Conservation (phyloP, 371 early-diverging fungal species). For the Lichtheimia hyalospora region DNA sequence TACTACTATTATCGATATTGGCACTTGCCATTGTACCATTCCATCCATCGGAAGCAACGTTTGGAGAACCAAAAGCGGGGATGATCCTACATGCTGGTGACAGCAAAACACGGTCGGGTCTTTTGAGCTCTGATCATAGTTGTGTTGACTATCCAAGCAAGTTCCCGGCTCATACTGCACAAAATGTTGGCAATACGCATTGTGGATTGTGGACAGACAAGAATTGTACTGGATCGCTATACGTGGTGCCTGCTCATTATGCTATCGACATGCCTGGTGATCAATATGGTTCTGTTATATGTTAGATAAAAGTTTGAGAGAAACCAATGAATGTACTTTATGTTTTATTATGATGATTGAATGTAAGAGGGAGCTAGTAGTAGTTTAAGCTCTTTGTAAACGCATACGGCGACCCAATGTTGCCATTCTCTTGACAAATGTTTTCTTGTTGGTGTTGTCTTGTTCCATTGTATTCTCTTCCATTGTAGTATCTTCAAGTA, state of each 20-base stretch:
- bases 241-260: constrained; percentile 45
- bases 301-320: constrained; percentile 11
- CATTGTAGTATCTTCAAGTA: neutral
- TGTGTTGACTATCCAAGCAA: constrained; percentile 29
- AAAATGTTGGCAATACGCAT: constrained; percentile 34
- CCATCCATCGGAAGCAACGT: constrained; percentile 2
- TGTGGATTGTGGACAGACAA: constrained; percentile 41
- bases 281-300: constrained; percentile 30
- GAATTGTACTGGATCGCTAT: constrained; percentile 29
- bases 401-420: constrained; percentile 31
- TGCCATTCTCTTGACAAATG: constrained; percentile 43
- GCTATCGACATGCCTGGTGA: constrained; percentile 26
- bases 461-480: no score
- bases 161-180: constrained; percentile 27
- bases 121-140: constrained; percentile 31
- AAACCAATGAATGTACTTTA: neutral
- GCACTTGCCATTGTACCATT: constrained; percentile 9
- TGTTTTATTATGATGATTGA: neutral
- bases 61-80: constrained; percentile 13
- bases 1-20: neutral
- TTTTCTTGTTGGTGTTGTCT: constrained; percentile 2
- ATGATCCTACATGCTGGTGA: constrained; percentile 26
- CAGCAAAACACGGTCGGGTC: constrained; percentile 23
- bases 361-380: neutral
- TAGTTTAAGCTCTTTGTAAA: constrained; percentile 15